Evolutionary conservation across 352 stramenopile genomes (phyloP).

Genomic region (Pythium folliculosum): DNA sequence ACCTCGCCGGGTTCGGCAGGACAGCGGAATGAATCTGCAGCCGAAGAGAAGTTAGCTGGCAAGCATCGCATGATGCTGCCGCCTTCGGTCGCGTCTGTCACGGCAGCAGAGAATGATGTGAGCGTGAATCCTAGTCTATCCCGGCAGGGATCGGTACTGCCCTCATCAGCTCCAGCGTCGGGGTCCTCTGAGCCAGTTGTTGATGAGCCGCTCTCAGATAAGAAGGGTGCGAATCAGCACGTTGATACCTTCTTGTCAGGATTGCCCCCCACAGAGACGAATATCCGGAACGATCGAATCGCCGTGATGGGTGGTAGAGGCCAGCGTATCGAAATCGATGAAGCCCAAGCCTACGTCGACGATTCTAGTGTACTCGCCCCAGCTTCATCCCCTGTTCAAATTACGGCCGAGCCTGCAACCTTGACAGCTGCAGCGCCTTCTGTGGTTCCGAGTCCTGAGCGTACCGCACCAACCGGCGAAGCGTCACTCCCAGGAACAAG

Average conservation of each 20-base stretch:
- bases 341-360: conserved; percentile 44
- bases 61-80: conserved; percentile 47
- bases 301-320: conserved; percentile 92
- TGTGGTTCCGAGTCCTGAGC: too few relatives aligned
- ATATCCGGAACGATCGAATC: conserved; percentile 90
- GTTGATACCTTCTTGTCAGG: conserved; percentile 79
- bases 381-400: too few relatives aligned
- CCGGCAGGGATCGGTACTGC: conserved; percentile 27
- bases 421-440: too few relatives aligned
- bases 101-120: background rate
- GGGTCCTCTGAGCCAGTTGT: conserved; percentile 23
- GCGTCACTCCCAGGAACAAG: too few relatives aligned
- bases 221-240: conserved; percentile 46
- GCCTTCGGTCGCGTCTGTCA: conserved; percentile 13
- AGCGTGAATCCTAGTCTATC: conserved; percentile 7
- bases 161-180: background rate
- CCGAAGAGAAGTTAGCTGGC: conserved; percentile 55
- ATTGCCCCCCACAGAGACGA: conserved; percentile 90
- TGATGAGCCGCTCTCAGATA: conserved; percentile 64
- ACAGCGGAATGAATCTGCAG: conserved; percentile 20
- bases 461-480: too few relatives aligned
- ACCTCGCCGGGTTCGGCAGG: too few relatives aligned
- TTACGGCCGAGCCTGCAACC: too few relatives aligned
- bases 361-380: conserved; percentile 13
- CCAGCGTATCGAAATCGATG: conserved; percentile 83